phyloP scores from a whole-genome alignment of 257 asterid genomes.

The Capsicum rhomboideum region DNA sequence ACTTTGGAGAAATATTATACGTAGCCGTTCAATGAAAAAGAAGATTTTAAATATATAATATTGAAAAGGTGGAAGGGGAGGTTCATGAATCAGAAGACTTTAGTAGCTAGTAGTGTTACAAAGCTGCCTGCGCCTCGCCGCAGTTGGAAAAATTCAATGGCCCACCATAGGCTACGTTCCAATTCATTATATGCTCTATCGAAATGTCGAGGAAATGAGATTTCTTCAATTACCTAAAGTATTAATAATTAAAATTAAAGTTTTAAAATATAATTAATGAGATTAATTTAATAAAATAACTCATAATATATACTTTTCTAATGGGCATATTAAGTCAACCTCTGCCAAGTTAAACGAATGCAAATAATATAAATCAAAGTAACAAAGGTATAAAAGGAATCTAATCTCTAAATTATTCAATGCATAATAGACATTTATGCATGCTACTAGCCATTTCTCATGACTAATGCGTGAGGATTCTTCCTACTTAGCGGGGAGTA shows the following conservation, averaged over 20 bases:
- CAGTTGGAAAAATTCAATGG: conserved; percentile 13
- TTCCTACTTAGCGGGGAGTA: background rate
- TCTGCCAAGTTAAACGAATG: too few species aligned
- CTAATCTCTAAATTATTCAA: background rate
- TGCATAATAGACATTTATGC: background rate
- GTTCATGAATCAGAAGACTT: background rate
- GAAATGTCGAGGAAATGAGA: too few species aligned
- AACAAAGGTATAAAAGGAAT: background rate
- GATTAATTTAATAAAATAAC: background rate
- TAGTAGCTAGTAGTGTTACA: background rate
- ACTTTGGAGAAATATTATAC: background rate
- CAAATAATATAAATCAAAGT: background rate
- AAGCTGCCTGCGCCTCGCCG: conserved; percentile 27
- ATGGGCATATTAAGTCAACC: background rate
- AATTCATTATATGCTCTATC: too few species aligned
- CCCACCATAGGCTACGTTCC: conserved; percentile 1
- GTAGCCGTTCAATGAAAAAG: background rate
- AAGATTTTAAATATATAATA: background rate
- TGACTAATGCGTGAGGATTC: background rate
- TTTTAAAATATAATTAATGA: background rate
- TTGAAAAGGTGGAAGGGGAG: background rate
- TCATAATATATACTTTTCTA: background rate
- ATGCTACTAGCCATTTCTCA: background rate
- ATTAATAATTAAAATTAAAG: background rate
- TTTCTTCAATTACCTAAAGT: background rate